Evolutionary conservation across 129 eudicot genomes (phyloP), one percentile per base, ranked within the genome.

Genomic region (Flaveria trinervia): DNA sequence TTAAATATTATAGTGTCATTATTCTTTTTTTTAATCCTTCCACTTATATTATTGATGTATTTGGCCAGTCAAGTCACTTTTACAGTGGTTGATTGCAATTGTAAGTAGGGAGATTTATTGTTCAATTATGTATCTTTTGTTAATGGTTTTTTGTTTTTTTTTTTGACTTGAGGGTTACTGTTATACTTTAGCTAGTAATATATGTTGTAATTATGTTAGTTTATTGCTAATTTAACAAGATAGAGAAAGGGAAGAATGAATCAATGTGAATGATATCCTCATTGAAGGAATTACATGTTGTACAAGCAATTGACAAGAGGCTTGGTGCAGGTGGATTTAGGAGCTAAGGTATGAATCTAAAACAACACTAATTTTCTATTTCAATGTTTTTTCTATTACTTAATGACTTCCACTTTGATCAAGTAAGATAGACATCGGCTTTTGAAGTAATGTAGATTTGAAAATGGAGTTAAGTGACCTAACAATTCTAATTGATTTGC

Each of bases 301-400:
- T 76, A 92, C 97, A 6, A 92, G 89, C 65, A 89, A 87, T 82
- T 30, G 97, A 92, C 64, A 92, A 92, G 84, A 92, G 86, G 84
- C 97, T 89, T 61, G 95, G 97, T 69, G 97, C 89, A 85, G 96
- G 6, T 83, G 96, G 92, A 70, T 88, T 87, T 75, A 96, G 93
- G 92, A 92, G 80, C 89, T 92, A 23, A 88, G 96, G 97, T 96
- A 92, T 88, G 96, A 96, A 55, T 89, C 96, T 78, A 64, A 74
- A 33, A 28, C 16, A 14, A 2, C 75, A 4, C 25, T 3, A 25
- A 25, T 4, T 36, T 30, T 46, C 17, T 46, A 60, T 46, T 18
- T 22, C 33, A 18, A 7, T 59, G 51, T 1, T 65, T 17, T 48
- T 59, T 70, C 45, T n/a, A 23, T 26, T 59, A 20, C 0, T 43